Percentiles rank a stretch among this genome's conserved stretches.
Conservation (phyloP, 352 stramenopile species). For the Phytophthora constricta region DNA sequence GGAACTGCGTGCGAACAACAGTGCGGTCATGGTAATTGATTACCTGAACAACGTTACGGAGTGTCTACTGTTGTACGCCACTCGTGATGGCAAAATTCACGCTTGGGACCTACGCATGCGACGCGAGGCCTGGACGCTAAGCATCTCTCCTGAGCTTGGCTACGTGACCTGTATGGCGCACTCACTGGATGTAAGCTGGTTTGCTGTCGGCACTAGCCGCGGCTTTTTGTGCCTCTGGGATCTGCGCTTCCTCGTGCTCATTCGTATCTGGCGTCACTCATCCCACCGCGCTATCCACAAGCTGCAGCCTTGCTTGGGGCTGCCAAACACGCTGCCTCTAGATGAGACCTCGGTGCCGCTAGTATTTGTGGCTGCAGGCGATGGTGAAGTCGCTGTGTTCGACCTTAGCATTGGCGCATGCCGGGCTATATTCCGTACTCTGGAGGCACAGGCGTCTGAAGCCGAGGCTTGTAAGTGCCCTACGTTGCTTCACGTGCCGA, state of each 20-base stretch:
- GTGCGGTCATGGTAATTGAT: constrained; percentile 94
- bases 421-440: constrained; percentile 91
- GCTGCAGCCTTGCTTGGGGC: constrained; percentile 81
- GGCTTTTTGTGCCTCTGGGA: constrained; percentile 98
- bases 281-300: constrained; percentile 90
- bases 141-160: constrained; percentile 93
- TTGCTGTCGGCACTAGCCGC: constrained; percentile 93
- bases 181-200: constrained; percentile 95
- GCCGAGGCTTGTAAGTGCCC: constrained; percentile 78
- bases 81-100: constrained; percentile 89
- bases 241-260: constrained; percentile 94
- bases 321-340: constrained; percentile 80
- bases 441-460: constrained; percentile 81
- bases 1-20: constrained; percentile 83
- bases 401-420: constrained; percentile 91
- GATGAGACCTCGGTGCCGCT: constrained; percentile 87
- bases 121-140: constrained; percentile 93
- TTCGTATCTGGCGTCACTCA: constrained; percentile 97
- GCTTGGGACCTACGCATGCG: constrained; percentile 94
- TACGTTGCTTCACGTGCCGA: constrained; percentile 76
- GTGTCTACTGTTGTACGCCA: constrained; percentile 95
- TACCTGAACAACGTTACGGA: constrained; percentile 96
- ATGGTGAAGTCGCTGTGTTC: constrained; percentile 92
- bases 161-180: constrained; percentile 96
- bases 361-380: constrained; percentile 94